phyloP scores from a whole-genome alignment of 208 protist species.

The Leishmania guyanensis region DNA sequence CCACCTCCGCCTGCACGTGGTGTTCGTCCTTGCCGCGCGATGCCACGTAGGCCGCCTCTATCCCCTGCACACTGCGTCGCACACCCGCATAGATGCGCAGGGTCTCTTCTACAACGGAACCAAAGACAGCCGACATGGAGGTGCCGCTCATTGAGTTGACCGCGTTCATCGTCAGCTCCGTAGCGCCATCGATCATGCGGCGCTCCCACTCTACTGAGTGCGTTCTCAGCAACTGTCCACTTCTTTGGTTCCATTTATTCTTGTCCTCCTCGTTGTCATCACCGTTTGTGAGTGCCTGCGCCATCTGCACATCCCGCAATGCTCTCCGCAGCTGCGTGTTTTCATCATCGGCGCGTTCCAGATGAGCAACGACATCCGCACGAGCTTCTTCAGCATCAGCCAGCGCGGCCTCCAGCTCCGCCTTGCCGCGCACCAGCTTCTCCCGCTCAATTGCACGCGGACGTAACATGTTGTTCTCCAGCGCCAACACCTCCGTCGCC shows the following conservation, averaged over 20 bases:
- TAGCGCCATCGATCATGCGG: constrained; percentile 57
- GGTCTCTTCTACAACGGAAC: constrained; percentile 54
- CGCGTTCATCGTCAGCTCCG: constrained; percentile 54
- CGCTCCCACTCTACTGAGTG: constrained; percentile 38
- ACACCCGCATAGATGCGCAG: constrained; percentile 46
- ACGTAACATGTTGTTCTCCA: constrained; percentile 47
- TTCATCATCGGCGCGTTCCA: constrained; percentile 26
- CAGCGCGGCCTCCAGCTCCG: constrained; percentile 25
- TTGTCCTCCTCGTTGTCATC: constrained; percentile 4
- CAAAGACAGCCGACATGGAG: constrained; percentile 47
- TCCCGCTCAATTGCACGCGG: constrained; percentile 48
- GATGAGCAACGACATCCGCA: constrained; percentile 12
- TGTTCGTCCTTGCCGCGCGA: constrained; percentile 10
- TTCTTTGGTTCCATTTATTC: not conserved
- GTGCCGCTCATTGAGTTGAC: constrained; percentile 64
- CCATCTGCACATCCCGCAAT: constrained; percentile 45
- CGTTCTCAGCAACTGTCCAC: not conserved
- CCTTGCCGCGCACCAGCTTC: constrained; percentile 34
- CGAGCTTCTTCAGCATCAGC: constrained; percentile 15
- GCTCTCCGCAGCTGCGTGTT: constrained; percentile 38
- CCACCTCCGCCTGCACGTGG: constrained; percentile 16
- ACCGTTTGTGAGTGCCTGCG: constrained; percentile 11
- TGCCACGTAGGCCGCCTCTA: constrained; percentile 10
- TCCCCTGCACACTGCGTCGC: constrained; percentile 10
- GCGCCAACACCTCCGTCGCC: constrained; percentile 28